phyloP scores from a whole-genome alignment of 139 green algal genomes.

The Chlorella ohadii region DNA sequence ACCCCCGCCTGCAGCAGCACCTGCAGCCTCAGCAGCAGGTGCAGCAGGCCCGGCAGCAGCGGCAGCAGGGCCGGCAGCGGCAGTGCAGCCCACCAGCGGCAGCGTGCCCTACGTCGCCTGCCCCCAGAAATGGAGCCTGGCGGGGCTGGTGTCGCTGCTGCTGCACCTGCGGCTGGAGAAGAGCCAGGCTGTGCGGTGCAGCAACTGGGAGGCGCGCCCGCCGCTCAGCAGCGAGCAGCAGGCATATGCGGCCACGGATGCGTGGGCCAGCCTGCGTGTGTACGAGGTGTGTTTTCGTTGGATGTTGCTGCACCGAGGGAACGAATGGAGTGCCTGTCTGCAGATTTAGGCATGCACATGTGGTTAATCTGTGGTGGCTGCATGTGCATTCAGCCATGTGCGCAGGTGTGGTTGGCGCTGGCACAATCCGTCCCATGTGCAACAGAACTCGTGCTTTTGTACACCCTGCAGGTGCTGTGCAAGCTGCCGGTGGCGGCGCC shows the following conservation, averaged over 20 bases:
- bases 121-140: constrained; percentile 50
- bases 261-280: constrained; percentile 48
- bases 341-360: not conserved
- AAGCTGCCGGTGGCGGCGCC: constrained; percentile 2
- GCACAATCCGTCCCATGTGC: no score
- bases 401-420: no score
- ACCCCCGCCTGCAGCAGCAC: not conserved
- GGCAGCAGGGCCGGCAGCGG: not conserved
- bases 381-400: not conserved
- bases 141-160: constrained; percentile 38
- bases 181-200: constrained; percentile 40
- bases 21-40: not conserved
- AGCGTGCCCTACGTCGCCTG: no score
- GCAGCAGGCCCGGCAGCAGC: not conserved
- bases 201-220: constrained; percentile 51
- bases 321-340: not conserved
- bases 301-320: not conserved
- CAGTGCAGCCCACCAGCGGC: not conserved
- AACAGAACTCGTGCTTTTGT: no score
- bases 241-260: constrained; percentile 61
- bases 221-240: constrained; percentile 41
- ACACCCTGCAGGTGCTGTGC: not conserved
- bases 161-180: constrained; percentile 43
- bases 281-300: constrained; percentile 31
- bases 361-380: not conserved